These are phyloP conservation scores for Sporodiniella umbellata DNA, from an alignment of 371 early-diverging fungal genomes.

Conservation along the genomic window DNA sequence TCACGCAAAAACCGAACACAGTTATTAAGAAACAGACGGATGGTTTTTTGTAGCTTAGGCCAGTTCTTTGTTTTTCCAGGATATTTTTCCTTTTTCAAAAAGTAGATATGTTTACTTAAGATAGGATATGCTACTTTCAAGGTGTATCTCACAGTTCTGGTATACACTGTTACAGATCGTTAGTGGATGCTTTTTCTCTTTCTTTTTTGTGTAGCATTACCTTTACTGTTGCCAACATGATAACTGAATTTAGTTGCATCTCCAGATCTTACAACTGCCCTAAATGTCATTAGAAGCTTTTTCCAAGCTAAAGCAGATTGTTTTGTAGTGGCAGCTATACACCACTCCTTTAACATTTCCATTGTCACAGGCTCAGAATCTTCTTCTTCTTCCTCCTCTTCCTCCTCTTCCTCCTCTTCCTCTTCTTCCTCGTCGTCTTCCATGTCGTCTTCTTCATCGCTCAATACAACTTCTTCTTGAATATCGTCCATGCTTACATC, in stretches of 20 bases:
- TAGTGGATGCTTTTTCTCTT: background rate
- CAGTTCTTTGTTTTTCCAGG: conserved; percentile 69
- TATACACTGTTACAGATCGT: conserved; percentile 56
- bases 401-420: conserved; percentile 30
- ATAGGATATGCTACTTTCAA: conserved; percentile 55
- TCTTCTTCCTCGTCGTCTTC: conserved; percentile 34
- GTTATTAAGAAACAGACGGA: conserved; percentile 74
- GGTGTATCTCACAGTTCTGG: conserved; percentile 63
- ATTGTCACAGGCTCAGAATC: conserved; percentile 28
- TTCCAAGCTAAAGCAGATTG: conserved; percentile 34
- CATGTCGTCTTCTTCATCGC: conserved; percentile 20
- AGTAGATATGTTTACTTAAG: conserved; percentile 57
- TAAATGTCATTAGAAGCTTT: conserved; percentile 72
- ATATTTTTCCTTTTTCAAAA: conserved; percentile 47
- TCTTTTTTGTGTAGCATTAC: conserved; percentile 16
- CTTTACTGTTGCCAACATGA: conserved; percentile 65
- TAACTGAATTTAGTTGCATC: conserved; percentile 52
- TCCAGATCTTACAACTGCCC: conserved; percentile 67
- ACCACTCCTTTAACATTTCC: conserved; percentile 37
- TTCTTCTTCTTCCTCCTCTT: conserved; percentile 24
- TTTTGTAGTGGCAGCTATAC: conserved; percentile 23
- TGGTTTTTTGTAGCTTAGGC: conserved; percentile 69
- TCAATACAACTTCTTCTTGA: conserved; percentile 15
- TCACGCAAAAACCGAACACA: conserved; percentile 72
- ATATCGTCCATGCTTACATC: conserved; percentile 35